phyloP scores from a whole-genome alignment of 169 alveolate species.

The Theileria orientalis region DNA sequence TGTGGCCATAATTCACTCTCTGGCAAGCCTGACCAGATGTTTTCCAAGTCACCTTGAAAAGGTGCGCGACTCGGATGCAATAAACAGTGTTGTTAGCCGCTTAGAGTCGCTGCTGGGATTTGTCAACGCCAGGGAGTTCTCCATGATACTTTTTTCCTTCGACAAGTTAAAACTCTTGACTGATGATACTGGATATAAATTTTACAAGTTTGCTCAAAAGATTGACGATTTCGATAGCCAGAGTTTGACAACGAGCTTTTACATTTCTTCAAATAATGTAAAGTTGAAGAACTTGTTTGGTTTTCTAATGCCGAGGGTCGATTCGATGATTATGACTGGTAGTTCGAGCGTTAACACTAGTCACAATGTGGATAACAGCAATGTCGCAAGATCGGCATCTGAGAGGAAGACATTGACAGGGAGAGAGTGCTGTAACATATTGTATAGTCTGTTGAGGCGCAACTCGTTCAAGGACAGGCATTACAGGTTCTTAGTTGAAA shows the following conservation, averaged over 20 bases:
- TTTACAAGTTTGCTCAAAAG: neutral
- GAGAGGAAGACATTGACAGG: constrained; percentile 12
- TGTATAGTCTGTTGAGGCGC: constrained; percentile 38
- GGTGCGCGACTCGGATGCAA: constrained; percentile 20
- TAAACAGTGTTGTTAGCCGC: neutral
- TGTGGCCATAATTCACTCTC: constrained; percentile 44
- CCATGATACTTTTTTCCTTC: constrained; percentile 39
- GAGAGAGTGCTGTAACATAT: constrained; percentile 47
- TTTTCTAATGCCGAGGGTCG: constrained; percentile 1
- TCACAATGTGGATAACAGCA: neutral
- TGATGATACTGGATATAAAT: neutral
- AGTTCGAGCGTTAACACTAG: neutral
- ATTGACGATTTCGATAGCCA: constrained; percentile 14
- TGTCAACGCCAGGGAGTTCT: constrained; percentile 45
- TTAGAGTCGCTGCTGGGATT: neutral
- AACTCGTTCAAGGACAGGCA: constrained; percentile 16
- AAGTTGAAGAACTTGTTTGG: neutral
- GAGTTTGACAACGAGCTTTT: constrained; percentile 38
- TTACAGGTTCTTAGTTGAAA: constrained; percentile 7
- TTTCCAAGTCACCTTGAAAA: constrained; percentile 23
- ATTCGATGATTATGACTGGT: neutral
- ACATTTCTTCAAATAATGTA: constrained; percentile 23
- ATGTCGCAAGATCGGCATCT: neutral
- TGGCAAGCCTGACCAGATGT: constrained; percentile 28
- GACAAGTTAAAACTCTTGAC: constrained; percentile 34